A percentile compares a stretch with the other conserved stretches of the same genome.
Evolutionary conservation across 345 rosid genomes (phyloP).

Genomic region (Pistacia vera): DNA sequence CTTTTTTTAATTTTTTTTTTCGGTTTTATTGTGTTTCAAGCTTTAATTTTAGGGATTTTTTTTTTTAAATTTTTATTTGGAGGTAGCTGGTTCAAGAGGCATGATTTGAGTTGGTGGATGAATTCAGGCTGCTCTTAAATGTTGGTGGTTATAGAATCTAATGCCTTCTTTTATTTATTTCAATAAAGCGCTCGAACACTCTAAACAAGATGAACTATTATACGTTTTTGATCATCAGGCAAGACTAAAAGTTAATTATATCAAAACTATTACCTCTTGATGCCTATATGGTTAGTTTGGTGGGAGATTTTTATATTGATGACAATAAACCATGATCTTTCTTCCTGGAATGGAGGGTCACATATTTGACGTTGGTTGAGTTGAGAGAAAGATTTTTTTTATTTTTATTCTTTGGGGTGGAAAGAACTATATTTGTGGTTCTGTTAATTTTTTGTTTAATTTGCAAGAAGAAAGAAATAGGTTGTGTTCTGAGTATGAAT

Average conservation of each 20-base stretch:
- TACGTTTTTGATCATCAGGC: neutral
- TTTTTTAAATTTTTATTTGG: neutral
- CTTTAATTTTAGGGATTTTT: neutral
- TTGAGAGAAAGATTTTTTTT: neutral
- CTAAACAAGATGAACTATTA: neutral
- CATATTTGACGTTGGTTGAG: neutral
- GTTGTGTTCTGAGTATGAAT: too few species aligned
- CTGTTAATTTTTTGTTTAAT: too few species aligned
- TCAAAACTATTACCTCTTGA: neutral
- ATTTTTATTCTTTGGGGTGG: neutral
- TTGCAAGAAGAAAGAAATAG: neutral
- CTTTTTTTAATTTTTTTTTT: neutral
- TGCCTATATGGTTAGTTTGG: neutral
- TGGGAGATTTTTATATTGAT: neutral
- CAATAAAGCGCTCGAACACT: neutral
- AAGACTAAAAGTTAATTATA: neutral
- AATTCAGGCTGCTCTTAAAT: neutral
- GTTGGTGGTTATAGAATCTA: neutral
- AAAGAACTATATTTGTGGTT: neutral
- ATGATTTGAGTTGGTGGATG: constrained; percentile 13
- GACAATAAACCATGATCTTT: neutral
- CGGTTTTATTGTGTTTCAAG: neutral
- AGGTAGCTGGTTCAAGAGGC: neutral
- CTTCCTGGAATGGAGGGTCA: constrained; percentile 6
- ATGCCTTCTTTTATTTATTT: neutral